Evolutionary conservation across 176 grass and related monocot genomes (phyloP).

Genomic region (Oryza nivara): DNA sequence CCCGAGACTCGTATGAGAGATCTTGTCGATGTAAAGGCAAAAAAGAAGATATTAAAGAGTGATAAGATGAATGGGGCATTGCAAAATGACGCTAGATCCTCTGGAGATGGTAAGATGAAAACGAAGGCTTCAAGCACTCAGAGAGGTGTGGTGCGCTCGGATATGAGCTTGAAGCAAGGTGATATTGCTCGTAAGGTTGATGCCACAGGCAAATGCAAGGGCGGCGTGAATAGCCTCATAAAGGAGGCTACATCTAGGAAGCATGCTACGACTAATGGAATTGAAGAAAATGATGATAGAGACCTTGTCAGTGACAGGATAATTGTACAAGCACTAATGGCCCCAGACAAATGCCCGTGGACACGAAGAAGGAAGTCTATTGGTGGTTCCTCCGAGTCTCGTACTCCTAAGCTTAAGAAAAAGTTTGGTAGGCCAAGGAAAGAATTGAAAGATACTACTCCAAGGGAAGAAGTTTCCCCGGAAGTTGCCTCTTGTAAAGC

Average conservation of each 20-base stretch:
- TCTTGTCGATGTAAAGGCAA: conserved; percentile 26
- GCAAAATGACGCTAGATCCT: neutral
- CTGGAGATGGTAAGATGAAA: neutral
- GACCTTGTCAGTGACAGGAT: conserved; percentile 12
- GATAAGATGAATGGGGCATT: conserved; percentile 19
- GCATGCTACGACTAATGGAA: conserved; percentile 3
- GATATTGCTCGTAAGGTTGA: conserved; percentile 9
- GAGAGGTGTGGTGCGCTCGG: neutral
- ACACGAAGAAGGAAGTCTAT: conserved; percentile 36
- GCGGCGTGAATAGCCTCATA: neutral
- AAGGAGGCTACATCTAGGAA: conserved; percentile 11
- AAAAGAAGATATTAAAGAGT: conserved; percentile 25
- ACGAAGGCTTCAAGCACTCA: conserved; percentile 17
- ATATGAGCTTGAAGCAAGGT: conserved; percentile 15
- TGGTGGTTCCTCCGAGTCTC: conserved; percentile 35
- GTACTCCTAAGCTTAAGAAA: conserved; percentile 37
- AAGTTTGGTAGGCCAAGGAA: neutral
- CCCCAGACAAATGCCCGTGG: conserved; percentile 55
- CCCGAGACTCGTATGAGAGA: neutral
- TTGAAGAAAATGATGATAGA: conserved; percentile 13
- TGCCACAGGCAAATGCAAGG: conserved; percentile 5
- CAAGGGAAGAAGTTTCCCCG: conserved; percentile 3
- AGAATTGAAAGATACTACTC: neutral
- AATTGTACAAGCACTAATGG: conserved; percentile 63
- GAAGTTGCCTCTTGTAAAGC: neutral